phyloP scores from a whole-genome alignment of 345 rosid species.

The Gossypium mustelinum region DNA sequence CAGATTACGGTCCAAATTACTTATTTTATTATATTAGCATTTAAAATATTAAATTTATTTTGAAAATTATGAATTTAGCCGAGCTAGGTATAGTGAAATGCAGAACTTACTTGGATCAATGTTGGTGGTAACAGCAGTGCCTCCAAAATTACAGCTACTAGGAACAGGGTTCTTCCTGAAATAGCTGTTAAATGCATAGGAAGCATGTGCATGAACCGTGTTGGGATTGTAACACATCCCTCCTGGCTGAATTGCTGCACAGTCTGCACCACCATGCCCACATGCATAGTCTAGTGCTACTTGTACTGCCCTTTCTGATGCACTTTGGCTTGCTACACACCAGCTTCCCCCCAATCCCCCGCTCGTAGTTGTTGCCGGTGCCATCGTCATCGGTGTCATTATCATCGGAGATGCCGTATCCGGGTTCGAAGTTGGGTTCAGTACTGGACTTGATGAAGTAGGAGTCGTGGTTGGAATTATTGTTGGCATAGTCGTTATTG shows the following conservation, averaged over 20 bases:
- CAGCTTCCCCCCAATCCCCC: conserved; percentile 54
- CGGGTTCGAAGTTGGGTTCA: conserved; percentile 47
- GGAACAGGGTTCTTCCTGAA: conserved; percentile 73
- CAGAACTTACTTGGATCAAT: conserved; percentile 73
- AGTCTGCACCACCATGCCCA: conserved; percentile 76
- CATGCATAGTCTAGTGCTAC: conserved; percentile 87
- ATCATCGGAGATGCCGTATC: conserved; percentile 35
- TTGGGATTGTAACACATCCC: conserved; percentile 66
- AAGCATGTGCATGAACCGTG: conserved; percentile 61
- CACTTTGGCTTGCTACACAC: conserved; percentile 79
- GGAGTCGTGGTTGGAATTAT: conserved; percentile 31
- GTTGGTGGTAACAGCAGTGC: conserved; percentile 71
- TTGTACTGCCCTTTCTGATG: conserved; percentile 58
- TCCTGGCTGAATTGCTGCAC: conserved; percentile 54
- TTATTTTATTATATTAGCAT: too few species aligned
- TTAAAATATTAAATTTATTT: too few species aligned
- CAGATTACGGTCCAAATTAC: too few species aligned
- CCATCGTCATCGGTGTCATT: conserved; percentile 23
- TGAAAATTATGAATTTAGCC: too few species aligned
- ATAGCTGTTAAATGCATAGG: conserved; percentile 73
- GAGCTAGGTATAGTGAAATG: too few species aligned
- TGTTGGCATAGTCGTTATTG: conserved; percentile 54
- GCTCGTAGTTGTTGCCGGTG: conserved; percentile 20
- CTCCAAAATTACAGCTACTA: conserved; percentile 78
- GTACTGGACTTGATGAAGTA: conserved; percentile 28